phyloP scores from a whole-genome alignment of 257 asterid species.

The Knoxia roxburghii region DNA sequence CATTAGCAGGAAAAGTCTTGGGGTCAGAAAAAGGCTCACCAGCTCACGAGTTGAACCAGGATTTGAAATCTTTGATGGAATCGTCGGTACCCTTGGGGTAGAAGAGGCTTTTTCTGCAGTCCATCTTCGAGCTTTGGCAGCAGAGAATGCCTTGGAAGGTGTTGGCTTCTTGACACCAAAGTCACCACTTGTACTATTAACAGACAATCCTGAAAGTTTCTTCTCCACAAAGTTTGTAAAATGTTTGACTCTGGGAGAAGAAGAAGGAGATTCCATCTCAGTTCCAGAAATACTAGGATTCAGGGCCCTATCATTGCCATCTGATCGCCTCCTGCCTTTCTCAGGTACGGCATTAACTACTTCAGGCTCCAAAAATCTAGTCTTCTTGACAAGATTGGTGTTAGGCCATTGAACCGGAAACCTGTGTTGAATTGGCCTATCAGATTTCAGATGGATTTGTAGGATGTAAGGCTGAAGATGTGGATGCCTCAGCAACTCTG shows the following conservation, averaged over 20 bases:
- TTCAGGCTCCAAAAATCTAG: slow-evolving; percentile 43
- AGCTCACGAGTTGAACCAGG: slow-evolving; percentile 91
- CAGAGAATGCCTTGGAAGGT: slow-evolving; percentile 33
- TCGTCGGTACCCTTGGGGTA: slow-evolving; percentile 48
- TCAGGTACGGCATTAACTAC: slow-evolving; percentile 25
- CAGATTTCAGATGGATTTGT: slow-evolving; percentile 46
- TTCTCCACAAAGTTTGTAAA: slow-evolving; percentile 38
- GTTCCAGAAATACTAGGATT: slow-evolving; percentile 92
- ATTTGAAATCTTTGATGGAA: slow-evolving; percentile 60
- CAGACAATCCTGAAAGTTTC: slow-evolving; percentile 38
- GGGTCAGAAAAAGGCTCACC: slow-evolving; percentile 39
- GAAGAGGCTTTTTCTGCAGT: slow-evolving; percentile 36
- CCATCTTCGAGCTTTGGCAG: slow-evolving; percentile 37
- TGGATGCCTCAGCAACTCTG: slow-evolving; percentile 73
- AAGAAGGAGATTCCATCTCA: slow-evolving; percentile 47
- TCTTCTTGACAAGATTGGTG: slow-evolving; percentile 38
- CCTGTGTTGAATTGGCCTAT: slow-evolving; percentile 57
- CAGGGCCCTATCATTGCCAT: slow-evolving; percentile 77
- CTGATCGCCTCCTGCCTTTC: slow-evolving; percentile 57
- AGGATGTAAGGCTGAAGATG: slow-evolving; percentile 73
- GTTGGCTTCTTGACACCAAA: slow-evolving; percentile 29
- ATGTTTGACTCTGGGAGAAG: slow-evolving; percentile 44
- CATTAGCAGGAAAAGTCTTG: neutral
- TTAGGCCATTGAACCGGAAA: slow-evolving; percentile 36
- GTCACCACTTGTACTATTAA: slow-evolving; percentile 41